A percentile compares a stretch with the other conserved stretches of the same genome.
Conservation (phyloP, 148 eudicot genomes). For the Nepenthes gracilis region DNA sequence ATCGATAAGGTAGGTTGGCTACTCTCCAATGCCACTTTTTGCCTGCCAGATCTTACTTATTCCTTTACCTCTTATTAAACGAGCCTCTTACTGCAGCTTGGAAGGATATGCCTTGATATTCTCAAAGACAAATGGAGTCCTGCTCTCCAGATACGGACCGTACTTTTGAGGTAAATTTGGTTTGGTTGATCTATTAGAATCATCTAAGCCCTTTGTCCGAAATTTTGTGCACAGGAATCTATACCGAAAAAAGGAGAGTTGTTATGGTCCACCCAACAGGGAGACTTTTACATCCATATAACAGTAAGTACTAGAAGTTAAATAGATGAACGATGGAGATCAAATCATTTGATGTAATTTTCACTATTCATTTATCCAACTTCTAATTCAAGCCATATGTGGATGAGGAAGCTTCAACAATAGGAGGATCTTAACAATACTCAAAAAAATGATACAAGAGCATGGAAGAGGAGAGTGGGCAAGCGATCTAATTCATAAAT, state of each 20-base stretch:
- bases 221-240: neutral
- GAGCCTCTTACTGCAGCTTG: conserved; percentile 44
- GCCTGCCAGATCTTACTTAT: neutral
- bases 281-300: too few relatives aligned
- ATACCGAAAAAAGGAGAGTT: neutral
- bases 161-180: conserved; percentile 63
- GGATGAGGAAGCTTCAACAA: too few relatives aligned
- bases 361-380: too few relatives aligned
- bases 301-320: too few relatives aligned
- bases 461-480: neutral
- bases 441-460: too few relatives aligned
- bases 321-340: too few relatives aligned
- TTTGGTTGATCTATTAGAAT: neutral
- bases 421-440: neutral
- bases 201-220: neutral
- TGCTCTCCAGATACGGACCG: conserved; percentile 97
- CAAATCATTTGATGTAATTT: too few relatives aligned
- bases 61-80: neutral
- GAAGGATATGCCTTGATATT: conserved; percentile 98
- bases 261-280: neutral
- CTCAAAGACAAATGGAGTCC: conserved; percentile 99
- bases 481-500: neutral
- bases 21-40: neutral
- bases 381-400: too few relatives aligned
- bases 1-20: conserved; percentile 74